phyloP scores from a whole-genome alignment of 352 stramenopile species.

The Globisporangium mamillatum region DNA sequence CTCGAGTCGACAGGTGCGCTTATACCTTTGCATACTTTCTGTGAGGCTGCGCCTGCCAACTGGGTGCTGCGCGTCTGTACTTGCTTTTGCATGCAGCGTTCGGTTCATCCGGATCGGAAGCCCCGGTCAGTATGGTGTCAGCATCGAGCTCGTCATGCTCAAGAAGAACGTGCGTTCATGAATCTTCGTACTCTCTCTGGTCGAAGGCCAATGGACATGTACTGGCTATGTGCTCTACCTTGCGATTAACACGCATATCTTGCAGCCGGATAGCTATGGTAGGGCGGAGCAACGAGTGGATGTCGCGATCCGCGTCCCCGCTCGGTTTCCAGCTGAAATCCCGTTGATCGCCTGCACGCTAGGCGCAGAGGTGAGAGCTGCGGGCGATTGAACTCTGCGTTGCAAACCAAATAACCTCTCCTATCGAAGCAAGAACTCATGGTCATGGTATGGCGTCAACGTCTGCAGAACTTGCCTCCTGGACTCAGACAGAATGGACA shows the following conservation, averaged over 20 bases:
- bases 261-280: slow-evolving; percentile 30
- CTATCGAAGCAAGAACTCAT: background rate
- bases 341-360: slow-evolving; percentile 48
- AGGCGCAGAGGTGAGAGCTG: slow-evolving; percentile 36
- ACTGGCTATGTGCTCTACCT: too few species aligned
- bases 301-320: slow-evolving; percentile 40
- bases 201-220: too few species aligned
- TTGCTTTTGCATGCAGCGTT: slow-evolving; percentile 13
- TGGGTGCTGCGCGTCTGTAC: background rate
- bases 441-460: background rate
- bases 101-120: slow-evolving; percentile 30
- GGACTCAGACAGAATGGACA: slow-evolving; percentile 33
- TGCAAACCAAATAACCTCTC: too few species aligned
- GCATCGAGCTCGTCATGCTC: slow-evolving; percentile 33
- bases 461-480: slow-evolving; percentile 39
- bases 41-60: background rate
- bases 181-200: too few species aligned
- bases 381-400: too few species aligned
- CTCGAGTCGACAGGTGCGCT: slow-evolving; percentile 59
- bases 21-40: background rate
- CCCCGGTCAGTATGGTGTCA: slow-evolving; percentile 22
- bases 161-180: slow-evolving; percentile 33
- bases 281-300: slow-evolving; percentile 37
- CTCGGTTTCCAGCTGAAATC: slow-evolving; percentile 34
- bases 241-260: background rate